Conservation (phyloP, 192 early-diverging fungal species). For the Backusella australiensis region DNA sequence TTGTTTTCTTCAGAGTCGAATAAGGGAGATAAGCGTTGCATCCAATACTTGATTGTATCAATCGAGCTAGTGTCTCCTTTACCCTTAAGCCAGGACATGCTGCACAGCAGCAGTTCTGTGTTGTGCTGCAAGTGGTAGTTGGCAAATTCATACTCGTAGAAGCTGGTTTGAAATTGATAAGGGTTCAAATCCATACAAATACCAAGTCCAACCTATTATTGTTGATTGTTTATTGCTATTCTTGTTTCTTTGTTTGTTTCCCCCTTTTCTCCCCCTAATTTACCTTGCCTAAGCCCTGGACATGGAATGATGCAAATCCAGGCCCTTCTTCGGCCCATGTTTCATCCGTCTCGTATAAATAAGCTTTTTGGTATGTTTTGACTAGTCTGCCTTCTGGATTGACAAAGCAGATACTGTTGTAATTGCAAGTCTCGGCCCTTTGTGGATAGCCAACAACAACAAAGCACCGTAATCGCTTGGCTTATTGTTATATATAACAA, state of each 20-base stretch:
- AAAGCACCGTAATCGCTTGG: constrained; percentile 48
- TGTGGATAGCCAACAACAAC: constrained; percentile 76
- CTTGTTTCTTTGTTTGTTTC: not conserved
- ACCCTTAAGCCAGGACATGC: constrained; percentile 68
- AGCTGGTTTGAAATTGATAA: constrained; percentile 61
- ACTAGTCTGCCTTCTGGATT: constrained; percentile 47
- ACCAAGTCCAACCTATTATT: constrained; percentile 62
- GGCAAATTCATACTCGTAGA: constrained; percentile 69
- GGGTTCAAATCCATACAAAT: constrained; percentile 90
- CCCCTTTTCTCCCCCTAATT: not conserved
- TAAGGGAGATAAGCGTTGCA: constrained; percentile 24
- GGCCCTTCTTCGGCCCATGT: constrained; percentile 72
- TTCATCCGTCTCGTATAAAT: constrained; percentile 71
- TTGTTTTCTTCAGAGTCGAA: not conserved
- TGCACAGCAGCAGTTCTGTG: constrained; percentile 51
- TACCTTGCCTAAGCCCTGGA: constrained; percentile 59
- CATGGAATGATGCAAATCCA: constrained; percentile 51
- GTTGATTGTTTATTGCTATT: not conserved
- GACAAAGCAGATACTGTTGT: constrained; percentile 64
- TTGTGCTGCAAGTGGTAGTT: constrained; percentile 52
- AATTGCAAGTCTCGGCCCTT: constrained; percentile 38
- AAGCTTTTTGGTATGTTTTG: constrained; percentile 65
- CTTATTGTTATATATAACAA: constrained; percentile 19
- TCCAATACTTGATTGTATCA: constrained; percentile 31
- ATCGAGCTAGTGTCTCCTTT: not conserved